Percentiles rank a stretch among this genome's conserved stretches.
These are phyloP conservation scores for Calonectria fujianensis DNA, from an alignment of 2,329 filamentous ascomycete species.

Conservation along the genomic window DNA sequence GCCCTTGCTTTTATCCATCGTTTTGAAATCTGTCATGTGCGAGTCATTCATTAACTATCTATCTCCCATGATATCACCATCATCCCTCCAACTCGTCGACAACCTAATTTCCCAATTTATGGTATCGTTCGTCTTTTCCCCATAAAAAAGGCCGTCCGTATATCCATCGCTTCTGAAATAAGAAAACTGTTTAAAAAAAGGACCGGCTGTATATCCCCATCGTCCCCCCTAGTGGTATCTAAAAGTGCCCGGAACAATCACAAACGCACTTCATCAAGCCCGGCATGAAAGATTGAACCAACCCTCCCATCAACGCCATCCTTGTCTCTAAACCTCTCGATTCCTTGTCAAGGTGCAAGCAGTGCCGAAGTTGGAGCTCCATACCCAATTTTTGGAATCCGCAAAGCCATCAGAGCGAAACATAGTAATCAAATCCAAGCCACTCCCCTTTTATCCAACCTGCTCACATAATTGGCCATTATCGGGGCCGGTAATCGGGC, in stretches of 20 bases:
- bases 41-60: slow-evolving; percentile 36
- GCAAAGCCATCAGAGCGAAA: slow-evolving; percentile 2
- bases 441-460: not conserved
- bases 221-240: slow-evolving; percentile 27
- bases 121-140: slow-evolving; percentile 12
- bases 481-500: slow-evolving; percentile 79
- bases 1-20: slow-evolving; percentile 26
- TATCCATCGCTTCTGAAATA: not conserved
- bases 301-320: slow-evolving; percentile 31
- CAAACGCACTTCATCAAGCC: slow-evolving; percentile 26
- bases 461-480: slow-evolving; percentile 14
- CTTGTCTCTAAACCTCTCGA: slow-evolving; percentile 19
- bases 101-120: not conserved
- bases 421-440: slow-evolving; percentile 16
- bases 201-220: not conserved
- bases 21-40: slow-evolving; percentile 17
- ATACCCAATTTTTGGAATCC: slow-evolving; percentile 19
- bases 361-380: slow-evolving; percentile 3
- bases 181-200: not conserved
- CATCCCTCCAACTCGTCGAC: not conserved
- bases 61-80: slow-evolving; percentile 12
- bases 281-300: slow-evolving; percentile 23
- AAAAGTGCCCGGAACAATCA: slow-evolving; percentile 16
- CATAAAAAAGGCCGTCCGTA: not conserved
- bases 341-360: not conserved